Percentiles rank a stretch among this genome's conserved stretches.
These are phyloP conservation scores for Cryptococcus maquisensis DNA, from an alignment of 1,284 basidiomycete genomes.

Conservation along the genomic window DNA sequence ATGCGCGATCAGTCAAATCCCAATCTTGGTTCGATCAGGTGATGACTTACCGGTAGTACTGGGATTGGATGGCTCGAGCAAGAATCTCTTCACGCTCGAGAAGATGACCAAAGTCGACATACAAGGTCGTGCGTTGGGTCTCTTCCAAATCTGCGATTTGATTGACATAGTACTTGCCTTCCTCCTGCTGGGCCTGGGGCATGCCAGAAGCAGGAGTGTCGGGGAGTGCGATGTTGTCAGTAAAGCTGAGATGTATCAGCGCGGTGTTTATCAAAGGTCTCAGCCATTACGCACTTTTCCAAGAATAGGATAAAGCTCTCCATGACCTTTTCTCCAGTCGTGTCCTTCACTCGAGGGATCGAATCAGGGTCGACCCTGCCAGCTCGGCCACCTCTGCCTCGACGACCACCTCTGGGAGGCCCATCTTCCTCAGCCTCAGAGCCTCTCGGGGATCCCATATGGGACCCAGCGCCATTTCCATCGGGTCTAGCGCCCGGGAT, in stretches of 20 bases:
- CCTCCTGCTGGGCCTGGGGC: constrained; percentile 49
- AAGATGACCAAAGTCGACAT: constrained; percentile 90
- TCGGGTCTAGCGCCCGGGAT: constrained; percentile 8
- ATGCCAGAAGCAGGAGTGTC: constrained; percentile 69
- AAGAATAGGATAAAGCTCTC: constrained; percentile 87
- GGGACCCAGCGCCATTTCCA: constrained; percentile 3
- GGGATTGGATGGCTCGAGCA: constrained; percentile 83
- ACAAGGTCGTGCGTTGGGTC: constrained; percentile 89
- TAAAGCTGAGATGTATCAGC: constrained; percentile 58
- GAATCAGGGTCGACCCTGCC: constrained; percentile 53
- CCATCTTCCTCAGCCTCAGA: constrained; percentile 19
- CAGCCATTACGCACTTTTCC: constrained; percentile 63
- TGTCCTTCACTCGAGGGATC: constrained; percentile 81
- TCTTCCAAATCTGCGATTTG: constrained; percentile 91
- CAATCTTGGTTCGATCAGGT: neutral
- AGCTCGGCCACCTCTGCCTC: constrained; percentile 12
- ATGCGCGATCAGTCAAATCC: neutral
- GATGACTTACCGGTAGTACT: constrained; percentile 72
- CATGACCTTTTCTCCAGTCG: constrained; percentile 86
- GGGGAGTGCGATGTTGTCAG: constrained; percentile 68
- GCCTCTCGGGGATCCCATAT: too few species aligned
- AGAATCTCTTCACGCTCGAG: constrained; percentile 85
- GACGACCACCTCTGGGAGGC: constrained; percentile 3
- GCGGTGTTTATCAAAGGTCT: neutral
- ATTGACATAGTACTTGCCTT: constrained; percentile 68